Percentiles rank a stretch among this genome's conserved stretches.
Evolutionary conservation across 495 filamentous ascomycete genomes (phyloP).

Genomic region (Penicillium psychrofluorescens): DNA sequence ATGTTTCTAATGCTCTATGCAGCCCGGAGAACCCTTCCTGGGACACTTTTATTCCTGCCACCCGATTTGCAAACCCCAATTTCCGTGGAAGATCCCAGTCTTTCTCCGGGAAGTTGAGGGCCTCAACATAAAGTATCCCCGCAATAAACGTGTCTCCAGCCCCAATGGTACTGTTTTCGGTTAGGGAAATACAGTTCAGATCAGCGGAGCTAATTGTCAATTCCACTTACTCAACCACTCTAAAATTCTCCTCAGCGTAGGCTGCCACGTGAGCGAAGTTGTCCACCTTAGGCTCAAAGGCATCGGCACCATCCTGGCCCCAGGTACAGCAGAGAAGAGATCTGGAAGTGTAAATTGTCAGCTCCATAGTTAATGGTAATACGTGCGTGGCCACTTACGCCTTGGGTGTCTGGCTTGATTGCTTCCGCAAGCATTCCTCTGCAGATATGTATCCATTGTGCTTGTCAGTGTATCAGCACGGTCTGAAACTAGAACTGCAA

Average conservation of each 20-base stretch:
- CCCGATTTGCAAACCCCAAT: constrained; percentile 54
- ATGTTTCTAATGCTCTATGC: constrained; percentile 16
- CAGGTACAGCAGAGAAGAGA: constrained; percentile 59
- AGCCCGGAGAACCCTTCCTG: constrained; percentile 59
- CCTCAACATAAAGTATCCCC: constrained; percentile 52
- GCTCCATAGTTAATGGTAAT: too few species aligned
- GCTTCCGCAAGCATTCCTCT: constrained; percentile 41
- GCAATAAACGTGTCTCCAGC: constrained; percentile 74
- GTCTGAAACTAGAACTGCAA: neutral
- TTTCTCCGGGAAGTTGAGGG: constrained; percentile 38
- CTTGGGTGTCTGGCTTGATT: constrained; percentile 31
- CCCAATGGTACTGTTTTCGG: constrained; percentile 48
- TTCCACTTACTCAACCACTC: constrained; percentile 56
- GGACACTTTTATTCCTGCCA: constrained; percentile 62
- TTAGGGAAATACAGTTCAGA: constrained; percentile 5
- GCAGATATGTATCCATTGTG: constrained; percentile 39
- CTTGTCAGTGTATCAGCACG: constrained; percentile 17
- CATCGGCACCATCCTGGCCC: constrained; percentile 54
- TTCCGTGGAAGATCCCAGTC: constrained; percentile 45
- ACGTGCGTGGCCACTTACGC: constrained; percentile 24
- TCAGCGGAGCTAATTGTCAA: neutral
- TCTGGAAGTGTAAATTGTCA: constrained; percentile 21
- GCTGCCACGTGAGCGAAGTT: constrained; percentile 38
- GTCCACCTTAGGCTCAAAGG: constrained; percentile 30
- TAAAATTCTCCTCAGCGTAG: constrained; percentile 27